Evolutionary conservation across 2,329 filamentous ascomycete species (phyloP).

Genomic region (Pseudocercospora pini-densiflorae): DNA sequence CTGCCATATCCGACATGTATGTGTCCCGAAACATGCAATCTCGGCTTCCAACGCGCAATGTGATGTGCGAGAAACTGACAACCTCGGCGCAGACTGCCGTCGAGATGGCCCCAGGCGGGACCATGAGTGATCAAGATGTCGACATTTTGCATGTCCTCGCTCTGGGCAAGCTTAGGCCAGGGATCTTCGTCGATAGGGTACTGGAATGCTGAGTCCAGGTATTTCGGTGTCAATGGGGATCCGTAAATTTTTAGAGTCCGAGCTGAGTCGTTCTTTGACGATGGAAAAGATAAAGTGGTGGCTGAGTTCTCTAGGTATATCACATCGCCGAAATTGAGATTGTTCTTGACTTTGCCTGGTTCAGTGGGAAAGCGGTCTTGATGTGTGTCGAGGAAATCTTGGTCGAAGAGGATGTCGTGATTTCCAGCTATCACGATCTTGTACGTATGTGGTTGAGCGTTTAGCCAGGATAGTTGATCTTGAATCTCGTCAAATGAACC

Average conservation of each 20-base stretch:
- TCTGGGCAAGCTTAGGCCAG: constrained; percentile 8
- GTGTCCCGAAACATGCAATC: constrained; percentile 47
- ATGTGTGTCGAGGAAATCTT: constrained; percentile 2
- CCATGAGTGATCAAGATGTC: constrained; percentile 50
- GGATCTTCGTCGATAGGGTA: constrained; percentile 40
- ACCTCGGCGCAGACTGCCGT: constrained; percentile 39
- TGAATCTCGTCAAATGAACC: constrained; percentile 28
- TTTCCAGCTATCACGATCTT: constrained; percentile 36
- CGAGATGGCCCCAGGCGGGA: constrained; percentile 45
- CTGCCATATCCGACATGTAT: constrained; percentile 44
- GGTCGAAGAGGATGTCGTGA: constrained; percentile 27
- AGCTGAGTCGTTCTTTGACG: constrained; percentile 37
- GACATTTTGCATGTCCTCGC: constrained; percentile 25
- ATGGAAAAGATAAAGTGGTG: constrained; percentile 39
- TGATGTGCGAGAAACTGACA: constrained; percentile 30
- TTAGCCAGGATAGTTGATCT: constrained; percentile 28
- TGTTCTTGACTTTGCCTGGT: too few species aligned
- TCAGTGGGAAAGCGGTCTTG: background rate
- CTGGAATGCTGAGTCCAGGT: constrained; percentile 61
- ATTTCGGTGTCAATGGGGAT: constrained; percentile 67
- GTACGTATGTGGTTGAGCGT: constrained; percentile 24
- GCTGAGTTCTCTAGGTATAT: constrained; percentile 23
- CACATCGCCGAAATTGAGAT: background rate
- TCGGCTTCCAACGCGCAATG: constrained; percentile 37
- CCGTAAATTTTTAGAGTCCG: constrained; percentile 74